phyloP scores from a whole-genome alignment of 163 green algal species.

The Prototheca cutis region DNA sequence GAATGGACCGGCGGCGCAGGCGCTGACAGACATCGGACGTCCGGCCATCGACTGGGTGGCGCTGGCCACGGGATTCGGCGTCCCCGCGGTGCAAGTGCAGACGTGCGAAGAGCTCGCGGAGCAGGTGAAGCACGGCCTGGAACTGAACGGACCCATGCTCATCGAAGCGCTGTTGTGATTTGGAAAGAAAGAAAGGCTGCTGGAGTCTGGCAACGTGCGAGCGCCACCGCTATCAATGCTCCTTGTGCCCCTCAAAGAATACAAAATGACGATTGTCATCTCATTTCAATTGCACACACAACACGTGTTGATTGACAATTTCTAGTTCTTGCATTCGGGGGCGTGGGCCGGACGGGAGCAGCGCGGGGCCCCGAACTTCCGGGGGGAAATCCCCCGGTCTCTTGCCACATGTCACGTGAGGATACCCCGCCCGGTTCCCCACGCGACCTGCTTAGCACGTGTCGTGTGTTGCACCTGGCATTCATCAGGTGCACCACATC shows the following conservation, averaged over 20 bases:
- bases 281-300: no score
- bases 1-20: conserved; percentile 9
- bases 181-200: neutral
- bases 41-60: conserved; percentile 65
- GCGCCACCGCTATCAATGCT: neutral
- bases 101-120: conserved; percentile 37
- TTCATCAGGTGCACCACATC: no score
- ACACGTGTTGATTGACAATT: no score
- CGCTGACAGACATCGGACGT: conserved; percentile 54
- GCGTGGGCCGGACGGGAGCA: no score
- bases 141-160: conserved; percentile 25
- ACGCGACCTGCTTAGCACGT: no score
- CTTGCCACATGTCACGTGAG: no score
- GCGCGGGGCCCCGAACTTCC: no score
- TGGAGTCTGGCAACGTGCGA: neutral
- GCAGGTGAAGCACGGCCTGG: conserved; percentile 31
- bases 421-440: no score
- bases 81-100: conserved; percentile 29
- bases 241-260: neutral
- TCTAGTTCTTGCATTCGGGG: no score
- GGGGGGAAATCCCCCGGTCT: no score
- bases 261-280: no score
- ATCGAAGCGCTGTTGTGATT: conserved; percentile 39
- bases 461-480: no score
- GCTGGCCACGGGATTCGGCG: conserved; percentile 60